These are phyloP conservation scores for Trichoderma brevicompactum DNA, from an alignment of 2,329 filamentous ascomycete genomes.

Conservation along the genomic window DNA sequence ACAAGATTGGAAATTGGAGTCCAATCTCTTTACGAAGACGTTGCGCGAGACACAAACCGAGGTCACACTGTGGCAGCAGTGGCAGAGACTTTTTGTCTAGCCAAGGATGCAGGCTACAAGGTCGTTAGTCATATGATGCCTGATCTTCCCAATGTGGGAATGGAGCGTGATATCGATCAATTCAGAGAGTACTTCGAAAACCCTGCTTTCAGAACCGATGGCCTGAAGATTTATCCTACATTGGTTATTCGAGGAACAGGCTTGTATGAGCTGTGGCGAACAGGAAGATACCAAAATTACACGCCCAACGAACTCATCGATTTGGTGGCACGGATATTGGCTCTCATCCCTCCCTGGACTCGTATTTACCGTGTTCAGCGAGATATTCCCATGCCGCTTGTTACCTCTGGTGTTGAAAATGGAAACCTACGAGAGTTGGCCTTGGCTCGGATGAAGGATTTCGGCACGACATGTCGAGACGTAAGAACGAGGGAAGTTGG, in stretches of 20 bases:
- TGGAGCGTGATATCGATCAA: constrained; percentile 96
- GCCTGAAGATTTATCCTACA: constrained; percentile 96
- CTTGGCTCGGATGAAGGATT: constrained; percentile 97
- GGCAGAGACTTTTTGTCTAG: constrained; percentile 93
- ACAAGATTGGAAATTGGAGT: constrained; percentile 94
- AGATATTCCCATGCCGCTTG: constrained; percentile 99
- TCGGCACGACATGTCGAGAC: constrained; percentile 94
- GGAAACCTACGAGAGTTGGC: constrained; percentile 93
- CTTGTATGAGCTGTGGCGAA: constrained; percentile 96
- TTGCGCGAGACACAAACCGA: constrained; percentile 95
- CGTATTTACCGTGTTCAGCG: constrained; percentile 97
- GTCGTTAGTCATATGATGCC: constrained; percentile 99
- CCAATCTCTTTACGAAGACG: constrained; percentile 95
- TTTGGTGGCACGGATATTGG: constrained; percentile 92
- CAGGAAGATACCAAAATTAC: constrained; percentile 97
- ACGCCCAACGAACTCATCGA: constrained; percentile 96
- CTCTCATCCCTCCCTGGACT: constrained; percentile 94
- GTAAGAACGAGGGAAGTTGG: constrained; percentile 96
- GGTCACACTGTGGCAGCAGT: constrained; percentile 95
- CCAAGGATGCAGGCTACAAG: constrained; percentile 98
- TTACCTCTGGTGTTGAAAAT: constrained; percentile 98
- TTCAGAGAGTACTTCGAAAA: constrained; percentile 98
- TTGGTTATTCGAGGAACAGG: constrained; percentile 96
- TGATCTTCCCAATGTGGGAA: constrained; percentile 94
- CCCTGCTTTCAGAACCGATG: constrained; percentile 93